Conservation (phyloP, 768 basidiomycete species). For the Suillus ampliporus region DNA sequence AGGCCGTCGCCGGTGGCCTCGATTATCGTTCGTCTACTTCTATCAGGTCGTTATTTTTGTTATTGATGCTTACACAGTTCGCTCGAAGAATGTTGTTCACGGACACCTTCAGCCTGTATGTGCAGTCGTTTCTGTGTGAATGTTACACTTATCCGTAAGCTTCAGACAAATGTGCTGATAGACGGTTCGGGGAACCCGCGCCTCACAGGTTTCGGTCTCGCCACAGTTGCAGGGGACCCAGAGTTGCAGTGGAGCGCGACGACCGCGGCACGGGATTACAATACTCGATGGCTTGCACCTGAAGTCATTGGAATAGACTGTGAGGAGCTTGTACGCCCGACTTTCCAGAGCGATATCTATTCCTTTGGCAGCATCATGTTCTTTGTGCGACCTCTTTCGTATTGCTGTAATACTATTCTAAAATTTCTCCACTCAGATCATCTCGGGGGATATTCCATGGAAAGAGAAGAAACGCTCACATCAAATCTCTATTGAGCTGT, state of each 20-base stretch:
- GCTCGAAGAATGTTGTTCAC: constrained; percentile 18
- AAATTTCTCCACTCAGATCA: not conserved
- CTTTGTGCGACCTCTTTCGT: not conserved
- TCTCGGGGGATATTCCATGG: constrained; percentile 1
- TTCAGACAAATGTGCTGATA: constrained; percentile 24
- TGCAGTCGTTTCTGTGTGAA: constrained; percentile 5
- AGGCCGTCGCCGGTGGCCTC: constrained; percentile 19
- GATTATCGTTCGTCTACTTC: constrained; percentile 13
- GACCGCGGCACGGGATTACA: not conserved
- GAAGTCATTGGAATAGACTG: constrained; percentile 31
- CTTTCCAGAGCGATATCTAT: constrained; percentile 44
- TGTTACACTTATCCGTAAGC: not conserved
- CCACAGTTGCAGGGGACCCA: constrained; percentile 41
- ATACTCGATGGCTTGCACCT: constrained; percentile 47
- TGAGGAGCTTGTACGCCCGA: constrained; percentile 25
- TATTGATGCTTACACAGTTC: constrained; percentile 14
- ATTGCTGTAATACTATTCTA: not conserved
- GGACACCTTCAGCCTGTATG: constrained; percentile 19
- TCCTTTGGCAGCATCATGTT: constrained; percentile 37
- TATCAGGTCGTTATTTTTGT: not conserved
- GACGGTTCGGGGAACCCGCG: constrained; percentile 35
- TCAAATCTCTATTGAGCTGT: no score
- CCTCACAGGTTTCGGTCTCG: constrained; percentile 52
- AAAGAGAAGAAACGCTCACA: no score
- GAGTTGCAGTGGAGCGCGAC: not conserved